These are phyloP conservation scores for Boletus insuetus DNA, from an alignment of 768 basidiomycete genomes.

Conservation along the genomic window DNA sequence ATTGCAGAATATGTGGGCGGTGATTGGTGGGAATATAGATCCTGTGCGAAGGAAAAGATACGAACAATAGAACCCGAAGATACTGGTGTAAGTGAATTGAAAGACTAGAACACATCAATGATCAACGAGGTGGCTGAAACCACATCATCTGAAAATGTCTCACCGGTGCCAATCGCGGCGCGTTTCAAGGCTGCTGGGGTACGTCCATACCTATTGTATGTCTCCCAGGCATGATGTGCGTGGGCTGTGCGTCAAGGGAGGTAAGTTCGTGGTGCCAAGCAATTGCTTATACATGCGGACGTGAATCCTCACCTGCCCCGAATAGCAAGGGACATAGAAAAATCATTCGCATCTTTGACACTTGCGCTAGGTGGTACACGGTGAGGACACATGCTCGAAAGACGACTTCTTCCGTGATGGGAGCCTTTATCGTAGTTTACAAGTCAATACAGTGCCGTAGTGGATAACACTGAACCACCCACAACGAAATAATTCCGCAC, in stretches of 20 bases:
- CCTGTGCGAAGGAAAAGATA: slow-evolving; percentile 86
- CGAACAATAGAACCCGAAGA: slow-evolving; percentile 87
- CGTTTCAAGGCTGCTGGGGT: slow-evolving; percentile 59
- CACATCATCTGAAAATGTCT: slow-evolving; percentile 16
- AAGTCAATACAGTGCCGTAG: neutral
- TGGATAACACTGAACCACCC: slow-evolving; percentile 13
- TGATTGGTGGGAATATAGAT: slow-evolving; percentile 73
- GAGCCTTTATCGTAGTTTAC: slow-evolving; percentile 50
- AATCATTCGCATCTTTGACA: slow-evolving; percentile 57
- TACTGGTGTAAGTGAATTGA: slow-evolving; percentile 86
- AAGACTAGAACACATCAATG: slow-evolving; percentile 52
- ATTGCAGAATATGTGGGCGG: slow-evolving; percentile 91
- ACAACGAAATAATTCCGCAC: slow-evolving; percentile 67
- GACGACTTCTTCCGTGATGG: slow-evolving; percentile 89
- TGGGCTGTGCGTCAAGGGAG: slow-evolving; percentile 57
- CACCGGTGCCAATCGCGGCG: slow-evolving; percentile 58
- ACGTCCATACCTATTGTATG: slow-evolving; percentile 71
- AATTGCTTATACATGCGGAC: neutral
- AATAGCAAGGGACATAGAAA: slow-evolving; percentile 84
- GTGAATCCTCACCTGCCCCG: slow-evolving; percentile 64
- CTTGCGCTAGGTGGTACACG: slow-evolving; percentile 65
- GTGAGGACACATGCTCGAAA: slow-evolving; percentile 85
- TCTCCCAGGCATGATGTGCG: slow-evolving; percentile 89
- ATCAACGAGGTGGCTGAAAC: slow-evolving; percentile 12
- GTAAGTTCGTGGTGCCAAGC: slow-evolving; percentile 5